phyloP scores from a whole-genome alignment of 441 rosid species.

The Aquilaria agallochum region DNA sequence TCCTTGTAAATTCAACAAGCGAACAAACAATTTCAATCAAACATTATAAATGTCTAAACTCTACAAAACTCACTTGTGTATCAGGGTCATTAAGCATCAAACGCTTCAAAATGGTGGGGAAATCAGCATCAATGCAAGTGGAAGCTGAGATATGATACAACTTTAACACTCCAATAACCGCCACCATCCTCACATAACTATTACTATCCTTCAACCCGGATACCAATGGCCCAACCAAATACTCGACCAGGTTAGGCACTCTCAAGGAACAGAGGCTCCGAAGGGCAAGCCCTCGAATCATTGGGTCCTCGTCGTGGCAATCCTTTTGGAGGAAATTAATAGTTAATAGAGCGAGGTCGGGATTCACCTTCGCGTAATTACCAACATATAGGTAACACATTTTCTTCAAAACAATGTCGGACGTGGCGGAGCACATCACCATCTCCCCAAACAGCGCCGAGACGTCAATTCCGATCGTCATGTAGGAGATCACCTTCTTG shows the following conservation, averaged over 20 bases:
- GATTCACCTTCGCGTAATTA: slow-evolving; percentile 92
- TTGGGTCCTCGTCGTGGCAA: slow-evolving; percentile 95
- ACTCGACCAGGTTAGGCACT: slow-evolving; percentile 87
- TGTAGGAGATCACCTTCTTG: slow-evolving; percentile 92
- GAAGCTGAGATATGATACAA: slow-evolving; percentile 82
- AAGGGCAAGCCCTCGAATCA: slow-evolving; percentile 93
- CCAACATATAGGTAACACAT: slow-evolving; percentile 99
- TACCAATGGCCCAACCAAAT: slow-evolving; percentile 89
- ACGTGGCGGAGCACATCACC: slow-evolving; percentile 98
- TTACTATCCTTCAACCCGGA: slow-evolving; percentile 76
- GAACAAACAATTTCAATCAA: slow-evolving; percentile 1
- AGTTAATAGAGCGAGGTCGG: slow-evolving; percentile 87
- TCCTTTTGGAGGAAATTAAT: slow-evolving; percentile 96
- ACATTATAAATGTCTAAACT: not conserved
- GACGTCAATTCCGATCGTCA: slow-evolving; percentile 95
- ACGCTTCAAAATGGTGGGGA: slow-evolving; percentile 66
- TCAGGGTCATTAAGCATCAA: slow-evolving; percentile 84
- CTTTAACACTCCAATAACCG: slow-evolving; percentile 85
- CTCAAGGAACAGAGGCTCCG: slow-evolving; percentile 84
- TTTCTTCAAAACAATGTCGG: slow-evolving; percentile 95
- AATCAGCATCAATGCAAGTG: slow-evolving; percentile 83
- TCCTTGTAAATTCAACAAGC: slow-evolving; percentile 1
- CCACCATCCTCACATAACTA: slow-evolving; percentile 82
- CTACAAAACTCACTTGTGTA: slow-evolving; percentile 53
- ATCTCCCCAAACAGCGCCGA: slow-evolving; percentile 95